Conservation (phyloP, 345 rosid genomes). For the Kernera saxatilis region DNA sequence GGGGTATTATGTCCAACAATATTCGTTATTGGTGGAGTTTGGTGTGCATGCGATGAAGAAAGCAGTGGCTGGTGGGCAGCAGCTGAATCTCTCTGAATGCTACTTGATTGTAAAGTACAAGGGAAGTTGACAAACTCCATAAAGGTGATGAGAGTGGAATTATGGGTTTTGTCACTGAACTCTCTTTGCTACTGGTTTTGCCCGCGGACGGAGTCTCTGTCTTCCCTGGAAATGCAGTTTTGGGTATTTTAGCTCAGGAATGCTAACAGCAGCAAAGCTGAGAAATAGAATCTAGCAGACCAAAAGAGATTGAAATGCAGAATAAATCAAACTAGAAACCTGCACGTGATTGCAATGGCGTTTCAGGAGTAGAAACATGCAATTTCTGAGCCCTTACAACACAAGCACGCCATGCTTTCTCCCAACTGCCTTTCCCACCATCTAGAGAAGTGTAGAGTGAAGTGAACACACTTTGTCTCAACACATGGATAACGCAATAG, state of each 20-base stretch:
- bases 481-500: slow-evolving; percentile 6
- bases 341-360: slow-evolving; percentile 60
- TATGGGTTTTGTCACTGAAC: slow-evolving; percentile 45
- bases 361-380: slow-evolving; percentile 45
- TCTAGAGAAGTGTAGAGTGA: slow-evolving; percentile 43
- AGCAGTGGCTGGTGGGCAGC: slow-evolving; percentile 55
- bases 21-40: slow-evolving; percentile 54
- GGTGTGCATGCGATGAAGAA: slow-evolving; percentile 68
- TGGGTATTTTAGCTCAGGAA: slow-evolving; percentile 46
- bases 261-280: no score
- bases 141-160: slow-evolving; percentile 78
- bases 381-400: slow-evolving; percentile 60
- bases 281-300: no score
- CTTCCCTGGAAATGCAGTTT: slow-evolving; percentile 43
- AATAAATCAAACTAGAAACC: slow-evolving; percentile 40
- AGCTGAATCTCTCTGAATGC: slow-evolving; percentile 54
- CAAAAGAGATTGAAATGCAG: background rate
- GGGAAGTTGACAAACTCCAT: slow-evolving; percentile 64
- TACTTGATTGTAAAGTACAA: slow-evolving; percentile 48
- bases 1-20: slow-evolving; percentile 54
- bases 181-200: slow-evolving; percentile 51
- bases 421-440: slow-evolving; percentile 84
- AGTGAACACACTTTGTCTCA: background rate
- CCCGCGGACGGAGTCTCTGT: slow-evolving; percentile 43
- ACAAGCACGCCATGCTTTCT: slow-evolving; percentile 67